Evolutionary conservation across 208 protist genomes (phyloP).

Genomic region (Crithidia sp.): DNA sequence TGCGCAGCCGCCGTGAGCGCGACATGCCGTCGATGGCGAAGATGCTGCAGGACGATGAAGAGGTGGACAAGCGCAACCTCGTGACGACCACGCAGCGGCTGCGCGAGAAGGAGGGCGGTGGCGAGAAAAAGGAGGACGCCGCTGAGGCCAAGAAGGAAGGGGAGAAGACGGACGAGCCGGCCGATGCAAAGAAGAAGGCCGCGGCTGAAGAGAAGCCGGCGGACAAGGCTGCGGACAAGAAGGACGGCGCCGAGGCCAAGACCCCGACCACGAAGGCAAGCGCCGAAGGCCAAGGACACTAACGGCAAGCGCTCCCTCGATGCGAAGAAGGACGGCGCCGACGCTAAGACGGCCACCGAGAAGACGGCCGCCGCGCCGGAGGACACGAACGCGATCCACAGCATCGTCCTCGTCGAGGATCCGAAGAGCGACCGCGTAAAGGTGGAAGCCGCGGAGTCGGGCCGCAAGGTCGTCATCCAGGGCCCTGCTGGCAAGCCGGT

Average conservation of each 20-base stretch:
- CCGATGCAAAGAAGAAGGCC: conserved; percentile 5
- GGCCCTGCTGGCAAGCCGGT: conserved; percentile 22
- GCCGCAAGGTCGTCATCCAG: conserved; percentile 33
- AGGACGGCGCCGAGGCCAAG: conserved; percentile 13
- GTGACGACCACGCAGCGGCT: conserved; percentile 15
- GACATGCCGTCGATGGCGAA: conserved; percentile 25
- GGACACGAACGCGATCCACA: conserved; percentile 28
- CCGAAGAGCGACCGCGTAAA: conserved; percentile 20
- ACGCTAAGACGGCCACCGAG: neutral
- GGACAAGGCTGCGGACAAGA: conserved; percentile 1
- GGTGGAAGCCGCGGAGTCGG: conserved; percentile 25
- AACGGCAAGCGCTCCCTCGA: neutral
- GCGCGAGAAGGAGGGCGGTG: conserved; percentile 4
- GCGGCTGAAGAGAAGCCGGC: neutral
- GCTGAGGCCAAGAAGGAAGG: conserved; percentile 2
- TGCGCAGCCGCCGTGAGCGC: conserved; percentile 17
- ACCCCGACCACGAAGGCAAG: neutral
- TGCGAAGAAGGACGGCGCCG: conserved; percentile 6
- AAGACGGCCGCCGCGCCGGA: conserved; percentile 7
- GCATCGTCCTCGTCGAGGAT: conserved; percentile 37
- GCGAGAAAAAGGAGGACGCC: neutral
- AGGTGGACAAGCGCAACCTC: neutral
- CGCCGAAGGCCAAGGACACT: neutral
- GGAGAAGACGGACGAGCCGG: conserved; percentile 1
- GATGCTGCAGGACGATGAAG: conserved; percentile 27